Evolutionary conservation across 1,139 yeast genomes (phyloP).

Genomic region (Saccharomyces pastorianus): DNA sequence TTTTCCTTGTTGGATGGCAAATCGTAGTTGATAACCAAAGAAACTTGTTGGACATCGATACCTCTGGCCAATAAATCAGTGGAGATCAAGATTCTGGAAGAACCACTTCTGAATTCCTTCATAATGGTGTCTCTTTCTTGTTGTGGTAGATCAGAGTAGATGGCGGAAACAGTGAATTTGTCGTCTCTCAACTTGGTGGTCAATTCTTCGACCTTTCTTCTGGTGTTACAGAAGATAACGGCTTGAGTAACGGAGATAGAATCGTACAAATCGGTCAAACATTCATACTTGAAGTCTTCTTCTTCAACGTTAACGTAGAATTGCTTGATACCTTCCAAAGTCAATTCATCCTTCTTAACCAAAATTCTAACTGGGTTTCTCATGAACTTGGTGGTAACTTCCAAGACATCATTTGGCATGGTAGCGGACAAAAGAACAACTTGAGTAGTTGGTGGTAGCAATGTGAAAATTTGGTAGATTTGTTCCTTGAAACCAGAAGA

Average conservation of each 20-base stretch:
- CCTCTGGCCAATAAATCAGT: no score
- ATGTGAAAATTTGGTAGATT: conserved; percentile 91
- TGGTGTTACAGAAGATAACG: no score
- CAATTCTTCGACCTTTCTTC: conserved; percentile 71
- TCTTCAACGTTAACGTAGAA: no score
- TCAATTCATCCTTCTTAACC: conserved; percentile 96
- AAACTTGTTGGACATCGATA: no score
- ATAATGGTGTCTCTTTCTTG: conserved; percentile 95
- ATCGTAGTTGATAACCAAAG: no score
- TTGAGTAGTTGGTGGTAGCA: conserved; percentile 90
- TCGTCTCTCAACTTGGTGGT: conserved; percentile 78
- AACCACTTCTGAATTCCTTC: conserved; percentile 32
- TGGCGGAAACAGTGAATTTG: conserved; percentile 92
- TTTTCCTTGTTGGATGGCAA: no score
- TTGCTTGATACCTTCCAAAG: conserved; percentile 77
- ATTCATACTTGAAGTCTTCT: no score
- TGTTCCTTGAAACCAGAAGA: conserved; percentile 96
- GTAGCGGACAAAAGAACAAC: conserved; percentile 96
- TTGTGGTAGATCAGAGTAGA: conserved; percentile 97
- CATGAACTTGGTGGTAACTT: conserved; percentile 63
- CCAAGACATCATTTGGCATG: conserved; percentile 76
- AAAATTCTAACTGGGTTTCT: conserved; percentile 93
- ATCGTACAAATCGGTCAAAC: no score
- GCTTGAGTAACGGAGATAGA: no score
- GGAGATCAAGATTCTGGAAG: no score